Evolutionary conservation across 495 filamentous ascomycete genomes (phyloP).

Genomic region (Friedmanniomyces endolithicus): DNA sequence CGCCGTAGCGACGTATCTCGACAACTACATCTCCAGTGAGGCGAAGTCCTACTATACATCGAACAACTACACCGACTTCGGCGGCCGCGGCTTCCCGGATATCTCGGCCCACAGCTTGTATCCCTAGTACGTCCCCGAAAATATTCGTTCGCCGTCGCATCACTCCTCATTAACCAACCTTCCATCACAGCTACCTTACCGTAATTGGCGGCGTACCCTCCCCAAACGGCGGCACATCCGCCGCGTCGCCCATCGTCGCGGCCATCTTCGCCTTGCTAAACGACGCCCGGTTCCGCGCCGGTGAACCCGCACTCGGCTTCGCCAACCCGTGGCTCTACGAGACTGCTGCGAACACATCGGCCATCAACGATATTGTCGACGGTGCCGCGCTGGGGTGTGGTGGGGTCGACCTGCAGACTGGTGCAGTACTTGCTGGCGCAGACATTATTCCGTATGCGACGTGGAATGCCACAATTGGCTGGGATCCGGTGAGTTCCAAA

Average conservation of each 20-base stretch:
- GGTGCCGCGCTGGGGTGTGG: constrained; percentile 4
- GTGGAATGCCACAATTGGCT: constrained; percentile 11
- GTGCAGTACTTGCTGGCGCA: background rate
- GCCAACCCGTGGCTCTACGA: constrained; percentile 42
- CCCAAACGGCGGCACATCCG: constrained; percentile 51
- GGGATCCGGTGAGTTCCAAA: background rate
- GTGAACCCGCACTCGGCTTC: constrained; percentile 51
- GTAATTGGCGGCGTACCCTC: constrained; percentile 40
- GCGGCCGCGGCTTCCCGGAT: constrained; percentile 62
- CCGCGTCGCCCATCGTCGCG: constrained; percentile 50
- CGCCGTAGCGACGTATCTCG: constrained; percentile 47
- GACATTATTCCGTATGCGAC: constrained; percentile 9
- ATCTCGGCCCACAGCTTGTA: constrained; percentile 48
- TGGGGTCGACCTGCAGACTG: constrained; percentile 12
- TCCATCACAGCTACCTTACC: constrained; percentile 34
- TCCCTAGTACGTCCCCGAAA: constrained; percentile 15
- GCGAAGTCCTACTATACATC: constrained; percentile 31
- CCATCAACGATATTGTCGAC: constrained; percentile 6
- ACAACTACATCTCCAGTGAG: constrained; percentile 35
- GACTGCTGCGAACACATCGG: constrained; percentile 18
- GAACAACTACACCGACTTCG: constrained; percentile 33
- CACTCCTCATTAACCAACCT: background rate
- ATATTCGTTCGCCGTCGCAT: background rate
- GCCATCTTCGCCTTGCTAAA: constrained; percentile 56
- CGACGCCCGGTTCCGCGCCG: constrained; percentile 46